These are phyloP conservation scores for Pyropia haitanensis DNA, from an alignment of 23 red algal genomes.

Conservation along the genomic window DNA sequence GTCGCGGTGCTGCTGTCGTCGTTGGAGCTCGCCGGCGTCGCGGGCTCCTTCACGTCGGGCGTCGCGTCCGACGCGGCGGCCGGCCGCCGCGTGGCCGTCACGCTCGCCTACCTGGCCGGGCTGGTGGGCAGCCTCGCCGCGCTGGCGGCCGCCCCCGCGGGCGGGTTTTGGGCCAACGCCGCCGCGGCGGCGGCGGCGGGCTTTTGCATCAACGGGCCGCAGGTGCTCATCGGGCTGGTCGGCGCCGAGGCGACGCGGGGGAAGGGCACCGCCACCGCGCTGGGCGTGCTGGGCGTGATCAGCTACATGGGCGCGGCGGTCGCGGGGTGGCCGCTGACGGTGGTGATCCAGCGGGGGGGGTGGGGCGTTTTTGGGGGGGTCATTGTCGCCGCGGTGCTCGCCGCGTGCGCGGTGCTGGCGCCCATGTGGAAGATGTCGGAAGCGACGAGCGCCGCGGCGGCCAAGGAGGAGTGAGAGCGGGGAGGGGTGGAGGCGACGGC, in stretches of 20 bases:
- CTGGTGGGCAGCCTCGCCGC: conserved; percentile 11
- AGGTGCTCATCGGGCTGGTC: conserved; percentile 71
- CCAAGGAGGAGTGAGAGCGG: too few relatives aligned
- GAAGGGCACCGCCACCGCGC: conserved; percentile 50
- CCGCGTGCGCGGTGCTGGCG: too few relatives aligned
- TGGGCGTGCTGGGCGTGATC: conserved; percentile 62
- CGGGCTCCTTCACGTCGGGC: conserved; percentile 63
- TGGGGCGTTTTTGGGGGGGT: conserved; percentile 37
- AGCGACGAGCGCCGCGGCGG: too few relatives aligned
- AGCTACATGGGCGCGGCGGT: conserved; percentile 64
- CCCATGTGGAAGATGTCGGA: too few relatives aligned
- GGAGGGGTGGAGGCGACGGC: too few relatives aligned
- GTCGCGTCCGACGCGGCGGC: conserved; percentile 38
- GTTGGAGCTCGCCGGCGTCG: conserved; percentile 63
- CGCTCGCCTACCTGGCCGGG: conserved; percentile 27
- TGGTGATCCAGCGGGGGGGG: conserved; percentile 38
- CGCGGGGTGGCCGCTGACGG: conserved; percentile 52
- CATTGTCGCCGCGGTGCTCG: not conserved
- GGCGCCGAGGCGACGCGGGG: conserved; percentile 47
- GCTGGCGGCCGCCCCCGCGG: not conserved
- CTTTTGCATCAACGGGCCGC: conserved; percentile 73
- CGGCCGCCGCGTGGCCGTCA: conserved; percentile 39
- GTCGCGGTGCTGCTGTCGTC: conserved; percentile 44
- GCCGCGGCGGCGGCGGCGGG: conserved; percentile 16
- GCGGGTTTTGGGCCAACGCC: conserved; percentile 10